Base-by-base conservation (phyloP, 2,329 filamentous ascomycete genomes). In the Ceratocystis smalleyi region DNA sequence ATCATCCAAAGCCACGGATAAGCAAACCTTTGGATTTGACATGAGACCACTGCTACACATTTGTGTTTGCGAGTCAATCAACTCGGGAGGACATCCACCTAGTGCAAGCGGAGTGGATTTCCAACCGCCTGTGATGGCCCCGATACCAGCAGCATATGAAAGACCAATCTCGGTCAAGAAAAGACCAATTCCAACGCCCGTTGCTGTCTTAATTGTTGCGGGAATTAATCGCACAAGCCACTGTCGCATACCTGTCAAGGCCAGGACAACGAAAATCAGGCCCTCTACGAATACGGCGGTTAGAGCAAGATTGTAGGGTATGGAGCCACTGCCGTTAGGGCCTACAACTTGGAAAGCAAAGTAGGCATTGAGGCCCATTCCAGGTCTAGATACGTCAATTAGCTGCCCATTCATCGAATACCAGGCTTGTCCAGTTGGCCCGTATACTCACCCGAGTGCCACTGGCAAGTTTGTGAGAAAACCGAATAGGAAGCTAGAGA, bases 81-180 rank as follows among this genome's bases (percentile, higher is more conserved):
- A 78, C 59, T 85, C 78, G 0, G 77, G 70, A 0, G 81, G 78
- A 69, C 90, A 95, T 3, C 90, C 91, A 0, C 83, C 90, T 55
- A 95, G 78, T 43, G 89, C 82, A 35, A 94, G 78, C 0, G 91
- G 90, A 0, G 88, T 91, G 1, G 81, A 77, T 24, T 73, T 73
- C 12, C 72, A 73, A 3, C 83, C 83, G 32, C 89, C 89, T 0
- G 87, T 90, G 67, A 95, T 85, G 40, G 88, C 80, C 17, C 91
- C 90, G 69, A 96, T 91, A 64, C 91, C 91, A 57, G 88, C 84
- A 24, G 84, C 85, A 72, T 94, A 94, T 0, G 88, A 89, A 68
- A 86, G 77, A 1, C 83, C 83, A 67, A 84, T 83, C 67, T 84
- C 78, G 0, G 83, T 84, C 27, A 86, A 75, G 68, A 85, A 85